Conservation (phyloP, 495 filamentous ascomycete species). For the Neurospora sp. region DNA sequence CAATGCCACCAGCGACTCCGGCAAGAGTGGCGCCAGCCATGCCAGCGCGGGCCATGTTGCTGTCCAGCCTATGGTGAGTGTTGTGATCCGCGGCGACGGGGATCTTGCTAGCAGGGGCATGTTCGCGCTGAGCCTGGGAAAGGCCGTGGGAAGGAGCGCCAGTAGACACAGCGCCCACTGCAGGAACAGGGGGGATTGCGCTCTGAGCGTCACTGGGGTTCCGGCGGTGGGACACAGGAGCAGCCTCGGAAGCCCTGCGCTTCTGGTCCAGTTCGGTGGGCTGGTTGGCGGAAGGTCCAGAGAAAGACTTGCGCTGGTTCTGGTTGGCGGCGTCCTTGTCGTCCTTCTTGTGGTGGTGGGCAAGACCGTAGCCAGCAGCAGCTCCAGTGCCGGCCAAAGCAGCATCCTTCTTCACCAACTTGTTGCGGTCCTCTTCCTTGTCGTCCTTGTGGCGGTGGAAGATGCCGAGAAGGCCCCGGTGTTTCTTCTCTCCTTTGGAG, state of each 20-base stretch:
- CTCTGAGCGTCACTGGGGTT: neutral
- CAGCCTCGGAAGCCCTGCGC: neutral
- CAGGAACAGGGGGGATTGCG: neutral
- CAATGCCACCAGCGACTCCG: neutral
- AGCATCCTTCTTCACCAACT: conserved; percentile 17
- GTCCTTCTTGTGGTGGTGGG: conserved; percentile 12
- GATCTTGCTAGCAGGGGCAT: neutral
- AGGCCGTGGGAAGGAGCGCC: neutral
- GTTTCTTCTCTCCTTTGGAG: conserved; percentile 14
- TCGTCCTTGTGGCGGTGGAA: conserved; percentile 25
- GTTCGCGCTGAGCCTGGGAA: neutral
- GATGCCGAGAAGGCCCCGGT: conserved; percentile 14
- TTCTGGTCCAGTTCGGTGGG: neutral
- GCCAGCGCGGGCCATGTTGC: neutral
- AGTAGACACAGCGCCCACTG: neutral
- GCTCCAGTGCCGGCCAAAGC: conserved; percentile 18
- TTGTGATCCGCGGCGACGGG: neutral
- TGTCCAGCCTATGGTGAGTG: neutral
- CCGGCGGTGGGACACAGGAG: neutral
- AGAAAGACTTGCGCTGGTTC: neutral
- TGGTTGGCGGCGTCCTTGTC: neutral
- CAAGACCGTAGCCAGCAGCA: conserved; percentile 6
- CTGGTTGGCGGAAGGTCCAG: conserved; percentile 1
- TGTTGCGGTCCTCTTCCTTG: conserved; percentile 6
- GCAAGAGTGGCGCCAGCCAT: neutral